Percentiles rank a stretch among this genome's conserved stretches.
phyloP scores from a whole-genome alignment of 306 rosid species.

The Sicyos edulis region DNA sequence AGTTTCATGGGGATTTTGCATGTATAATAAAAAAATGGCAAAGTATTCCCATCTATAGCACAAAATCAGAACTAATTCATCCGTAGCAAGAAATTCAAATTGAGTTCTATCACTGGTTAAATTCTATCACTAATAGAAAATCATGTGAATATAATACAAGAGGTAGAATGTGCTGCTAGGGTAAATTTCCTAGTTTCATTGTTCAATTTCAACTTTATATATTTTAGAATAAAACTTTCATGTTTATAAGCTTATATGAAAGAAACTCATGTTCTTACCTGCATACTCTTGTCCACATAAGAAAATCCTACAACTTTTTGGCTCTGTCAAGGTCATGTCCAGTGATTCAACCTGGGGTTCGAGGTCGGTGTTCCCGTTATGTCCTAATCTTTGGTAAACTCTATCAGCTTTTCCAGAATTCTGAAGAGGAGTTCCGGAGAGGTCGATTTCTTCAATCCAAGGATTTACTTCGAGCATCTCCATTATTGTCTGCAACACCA shows the following conservation, averaged over 20 bases:
- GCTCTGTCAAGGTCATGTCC: conserved; percentile 82
- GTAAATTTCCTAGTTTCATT: conserved; percentile 1
- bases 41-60: no score
- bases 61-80: no score
- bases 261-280: conserved; percentile 31
- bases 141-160: no score
- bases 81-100: no score
- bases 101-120: no score
- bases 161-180: no score
- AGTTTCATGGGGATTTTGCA: no score
- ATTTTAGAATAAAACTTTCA: neutral
- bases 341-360: conserved; percentile 81
- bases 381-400: conserved; percentile 72
- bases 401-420: conserved; percentile 58
- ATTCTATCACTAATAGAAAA: no score
- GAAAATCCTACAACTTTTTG: conserved; percentile 83
- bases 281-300: conserved; percentile 91
- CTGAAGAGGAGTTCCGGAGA: conserved; percentile 70
- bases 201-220: neutral
- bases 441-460: conserved; percentile 90
- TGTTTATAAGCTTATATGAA: conserved; percentile 13
- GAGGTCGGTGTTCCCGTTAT: conserved; percentile 73
- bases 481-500: conserved; percentile 55
- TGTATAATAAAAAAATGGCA: no score
- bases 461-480: conserved; percentile 83